phyloP scores from a whole-genome alignment of 495 filamentous ascomycete genomes.

The Jackrogersella minutella region DNA sequence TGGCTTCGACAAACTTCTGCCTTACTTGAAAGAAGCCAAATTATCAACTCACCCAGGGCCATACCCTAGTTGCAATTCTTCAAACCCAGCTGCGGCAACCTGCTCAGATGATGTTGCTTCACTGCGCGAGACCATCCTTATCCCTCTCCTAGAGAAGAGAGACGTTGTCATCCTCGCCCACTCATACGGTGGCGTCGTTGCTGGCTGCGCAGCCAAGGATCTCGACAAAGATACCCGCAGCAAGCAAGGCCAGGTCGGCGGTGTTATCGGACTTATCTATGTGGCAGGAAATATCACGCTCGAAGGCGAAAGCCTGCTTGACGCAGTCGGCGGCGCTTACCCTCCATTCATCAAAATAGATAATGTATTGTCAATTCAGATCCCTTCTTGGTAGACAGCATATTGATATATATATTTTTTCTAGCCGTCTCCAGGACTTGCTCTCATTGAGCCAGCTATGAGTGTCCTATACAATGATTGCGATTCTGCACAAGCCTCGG shows the following conservation, averaged over 20 bases:
- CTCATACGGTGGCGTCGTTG: constrained; percentile 5
- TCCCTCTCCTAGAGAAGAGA: not conserved
- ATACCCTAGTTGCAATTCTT: constrained; percentile 1
- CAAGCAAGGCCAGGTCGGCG: not conserved
- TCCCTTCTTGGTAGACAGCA: not conserved
- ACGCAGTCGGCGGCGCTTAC: not conserved
- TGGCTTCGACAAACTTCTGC: constrained; percentile 4
- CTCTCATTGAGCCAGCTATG: constrained; percentile 1
- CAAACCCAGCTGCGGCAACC: not conserved
- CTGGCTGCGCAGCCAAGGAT: constrained; percentile 3
- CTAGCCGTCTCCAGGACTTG: not conserved
- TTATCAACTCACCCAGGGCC: constrained; percentile 10
- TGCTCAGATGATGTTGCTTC: constrained; percentile 3
- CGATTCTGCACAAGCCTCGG: not conserved
- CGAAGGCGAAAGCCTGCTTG: not conserved
- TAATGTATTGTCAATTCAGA: not conserved
- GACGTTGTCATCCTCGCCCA: constrained; percentile 4
- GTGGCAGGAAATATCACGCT: not conserved
- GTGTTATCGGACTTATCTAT: not conserved
- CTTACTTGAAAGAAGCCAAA: not conserved
- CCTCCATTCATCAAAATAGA: not conserved
- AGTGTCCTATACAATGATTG: constrained; percentile 6
- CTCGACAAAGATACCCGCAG: constrained; percentile 8
- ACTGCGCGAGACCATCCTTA: not conserved
- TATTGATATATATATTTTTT: not conserved